Percentiles rank a stretch among this genome's conserved stretches.
These are phyloP conservation scores for Kwoniella pini DNA, from an alignment of 768 basidiomycete species.

Conservation along the genomic window DNA sequence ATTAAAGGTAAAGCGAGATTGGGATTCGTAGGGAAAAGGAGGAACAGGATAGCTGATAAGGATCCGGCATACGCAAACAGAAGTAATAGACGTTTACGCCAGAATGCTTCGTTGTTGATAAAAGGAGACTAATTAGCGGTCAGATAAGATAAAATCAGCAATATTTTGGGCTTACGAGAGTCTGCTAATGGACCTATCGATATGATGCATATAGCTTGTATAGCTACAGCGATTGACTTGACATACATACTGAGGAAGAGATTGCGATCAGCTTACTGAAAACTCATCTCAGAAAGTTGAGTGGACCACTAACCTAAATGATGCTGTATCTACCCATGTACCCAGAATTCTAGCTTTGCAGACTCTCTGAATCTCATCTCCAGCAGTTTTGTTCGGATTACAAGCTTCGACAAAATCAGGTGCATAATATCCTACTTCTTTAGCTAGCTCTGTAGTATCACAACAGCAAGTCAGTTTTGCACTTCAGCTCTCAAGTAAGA, in stretches of 20 bases:
- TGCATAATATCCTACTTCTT: slow-evolving; percentile 78
- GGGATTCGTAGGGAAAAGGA: slow-evolving; percentile 68
- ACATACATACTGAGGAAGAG: slow-evolving; percentile 68
- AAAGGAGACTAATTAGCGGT: neutral
- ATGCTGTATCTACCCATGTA: slow-evolving; percentile 85
- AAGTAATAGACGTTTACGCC: slow-evolving; percentile 76
- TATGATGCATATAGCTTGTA: slow-evolving; percentile 92
- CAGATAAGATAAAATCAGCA: too few relatives aligned
- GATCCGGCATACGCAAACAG: slow-evolving; percentile 74
- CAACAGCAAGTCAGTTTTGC: too few relatives aligned
- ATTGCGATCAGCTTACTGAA: too few relatives aligned
- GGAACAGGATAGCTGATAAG: slow-evolving; percentile 67
- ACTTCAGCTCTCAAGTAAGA: too few relatives aligned
- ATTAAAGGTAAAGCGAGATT: slow-evolving; percentile 63
- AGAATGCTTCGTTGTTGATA: slow-evolving; percentile 57
- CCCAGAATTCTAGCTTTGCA: slow-evolving; percentile 83
- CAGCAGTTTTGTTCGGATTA: slow-evolving; percentile 17
- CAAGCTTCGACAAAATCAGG: slow-evolving; percentile 72
- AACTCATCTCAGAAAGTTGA: too few relatives aligned
- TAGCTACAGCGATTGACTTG: slow-evolving; percentile 80
- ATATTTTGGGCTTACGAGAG: slow-evolving; percentile 67
- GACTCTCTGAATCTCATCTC: slow-evolving; percentile 53
- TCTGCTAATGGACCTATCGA: slow-evolving; percentile 92
- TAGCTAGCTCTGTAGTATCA: slow-evolving; percentile 81
- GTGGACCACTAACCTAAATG: slow-evolving; percentile 76